phyloP scores from a whole-genome alignment of 345 rosid species.

The Murraya koenigii region DNA sequence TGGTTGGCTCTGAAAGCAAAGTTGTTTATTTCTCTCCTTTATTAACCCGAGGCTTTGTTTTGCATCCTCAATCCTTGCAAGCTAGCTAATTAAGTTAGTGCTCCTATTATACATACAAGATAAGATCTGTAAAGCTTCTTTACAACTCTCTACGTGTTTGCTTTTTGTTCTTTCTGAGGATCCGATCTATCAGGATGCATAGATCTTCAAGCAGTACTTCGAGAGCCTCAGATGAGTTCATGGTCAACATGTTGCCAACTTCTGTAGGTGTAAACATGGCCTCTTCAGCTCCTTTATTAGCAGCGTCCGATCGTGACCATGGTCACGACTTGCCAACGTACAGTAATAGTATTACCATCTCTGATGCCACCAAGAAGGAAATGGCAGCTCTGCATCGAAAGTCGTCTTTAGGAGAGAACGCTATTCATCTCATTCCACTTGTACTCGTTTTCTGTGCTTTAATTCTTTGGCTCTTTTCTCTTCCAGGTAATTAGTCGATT shows the following conservation, averaged over 20 bases:
- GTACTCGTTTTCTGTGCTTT: slow-evolving; percentile 57
- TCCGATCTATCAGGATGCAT: slow-evolving; percentile 31
- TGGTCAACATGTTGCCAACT: slow-evolving; percentile 30
- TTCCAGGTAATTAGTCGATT: background rate
- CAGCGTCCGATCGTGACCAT: too few species aligned
- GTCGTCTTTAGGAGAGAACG: slow-evolving; percentile 30
- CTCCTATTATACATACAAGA: too few species aligned
- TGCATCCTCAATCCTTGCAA: background rate
- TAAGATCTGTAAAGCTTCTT: too few species aligned
- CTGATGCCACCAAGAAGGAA: slow-evolving; percentile 51
- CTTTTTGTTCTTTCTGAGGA: too few species aligned
- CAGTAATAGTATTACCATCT: background rate
- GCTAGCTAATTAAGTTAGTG: too few species aligned
- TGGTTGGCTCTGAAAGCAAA: slow-evolving; percentile 17
- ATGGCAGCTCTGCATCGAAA: slow-evolving; percentile 18
- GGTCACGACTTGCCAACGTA: slow-evolving; percentile 21
- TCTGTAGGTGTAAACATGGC: background rate
- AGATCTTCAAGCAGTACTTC: slow-evolving; percentile 30
- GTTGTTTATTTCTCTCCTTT: background rate
- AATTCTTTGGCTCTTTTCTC: slow-evolving; percentile 57
- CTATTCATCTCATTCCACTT: slow-evolving; percentile 63
- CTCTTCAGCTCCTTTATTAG: background rate
- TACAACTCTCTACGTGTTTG: too few species aligned
- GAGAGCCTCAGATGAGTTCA: slow-evolving; percentile 46
- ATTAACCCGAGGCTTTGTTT: background rate